phyloP scores from a whole-genome alignment of 306 rosid genomes.

The Prunus davidiana region DNA sequence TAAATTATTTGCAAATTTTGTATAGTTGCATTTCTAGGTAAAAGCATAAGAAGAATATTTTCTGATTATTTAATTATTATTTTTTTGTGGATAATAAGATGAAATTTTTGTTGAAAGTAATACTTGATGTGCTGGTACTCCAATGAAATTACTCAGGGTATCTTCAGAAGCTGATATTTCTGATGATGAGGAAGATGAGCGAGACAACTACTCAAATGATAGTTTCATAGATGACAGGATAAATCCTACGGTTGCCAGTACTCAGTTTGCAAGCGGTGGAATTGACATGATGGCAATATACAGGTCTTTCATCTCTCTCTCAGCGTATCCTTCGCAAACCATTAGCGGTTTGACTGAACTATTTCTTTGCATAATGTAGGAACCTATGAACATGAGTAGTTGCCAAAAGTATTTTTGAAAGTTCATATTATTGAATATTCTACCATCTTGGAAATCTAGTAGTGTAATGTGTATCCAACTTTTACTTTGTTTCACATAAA shows the following conservation, averaged over 20 bases:
- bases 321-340: background rate
- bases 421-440: background rate
- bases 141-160: conserved; percentile 40
- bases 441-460: background rate
- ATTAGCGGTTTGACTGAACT: background rate
- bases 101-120: background rate
- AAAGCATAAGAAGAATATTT: background rate
- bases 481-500: background rate
- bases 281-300: conserved; percentile 87
- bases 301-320: conserved; percentile 47
- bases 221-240: conserved; percentile 93
- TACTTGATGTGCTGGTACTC: background rate
- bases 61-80: background rate
- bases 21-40: background rate
- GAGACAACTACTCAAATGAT: conserved; percentile 49
- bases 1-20: background rate
- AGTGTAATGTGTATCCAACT: background rate
- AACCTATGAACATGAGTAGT: background rate
- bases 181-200: conserved; percentile 68
- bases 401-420: background rate
- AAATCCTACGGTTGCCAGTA: conserved; percentile 43
- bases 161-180: conserved; percentile 61
- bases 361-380: background rate
- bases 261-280: conserved; percentile 57
- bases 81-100: background rate